Evolutionary conservation across 2,329 filamentous ascomycete genomes (phyloP).

Genomic region (Talaromyces albobiverticillius): DNA sequence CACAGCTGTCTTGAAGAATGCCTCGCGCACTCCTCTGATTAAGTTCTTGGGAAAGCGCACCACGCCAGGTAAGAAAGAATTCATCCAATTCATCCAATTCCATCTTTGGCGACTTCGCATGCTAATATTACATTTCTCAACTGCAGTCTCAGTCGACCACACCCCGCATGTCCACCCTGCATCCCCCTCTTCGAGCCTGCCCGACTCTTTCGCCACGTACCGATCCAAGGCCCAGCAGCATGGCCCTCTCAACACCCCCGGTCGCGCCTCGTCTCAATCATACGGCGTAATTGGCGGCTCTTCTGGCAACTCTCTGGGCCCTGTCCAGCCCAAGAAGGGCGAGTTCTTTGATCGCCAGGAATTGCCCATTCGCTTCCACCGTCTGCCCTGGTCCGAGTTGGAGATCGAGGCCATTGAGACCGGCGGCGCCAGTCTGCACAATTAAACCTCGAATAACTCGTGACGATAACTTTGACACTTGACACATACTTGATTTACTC

Average conservation of each 20-base stretch:
- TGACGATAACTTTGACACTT: neutral
- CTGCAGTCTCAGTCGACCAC: slow-evolving; percentile 48
- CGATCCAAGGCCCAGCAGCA: slow-evolving; percentile 63
- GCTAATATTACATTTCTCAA: slow-evolving; percentile 8
- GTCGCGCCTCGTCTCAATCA: slow-evolving; percentile 32
- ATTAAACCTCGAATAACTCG: slow-evolving; percentile 33
- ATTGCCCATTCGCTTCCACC: slow-evolving; percentile 78
- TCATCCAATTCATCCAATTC: slow-evolving; percentile 7
- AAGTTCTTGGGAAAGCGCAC: slow-evolving; percentile 50
- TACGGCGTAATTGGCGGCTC: slow-evolving; percentile 54
- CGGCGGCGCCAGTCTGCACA: slow-evolving; percentile 71
- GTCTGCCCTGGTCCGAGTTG: slow-evolving; percentile 67
- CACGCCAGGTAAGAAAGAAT: slow-evolving; percentile 42
- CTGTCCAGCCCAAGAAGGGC: slow-evolving; percentile 68
- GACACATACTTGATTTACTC: neutral
- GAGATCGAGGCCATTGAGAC: slow-evolving; percentile 98
- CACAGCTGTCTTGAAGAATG: slow-evolving; percentile 39
- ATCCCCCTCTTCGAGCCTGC: slow-evolving; percentile 54
- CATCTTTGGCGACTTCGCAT: no score
- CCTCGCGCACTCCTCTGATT: slow-evolving; percentile 47
- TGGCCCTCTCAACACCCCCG: slow-evolving; percentile 51
- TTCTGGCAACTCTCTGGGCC: slow-evolving; percentile 68
- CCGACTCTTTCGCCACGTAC: slow-evolving; percentile 62
- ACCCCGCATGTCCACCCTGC: slow-evolving; percentile 59
- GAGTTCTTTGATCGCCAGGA: slow-evolving; percentile 86